phyloP scores from a whole-genome alignment of 257 asterid genomes.

The Nemophila menziesii region DNA sequence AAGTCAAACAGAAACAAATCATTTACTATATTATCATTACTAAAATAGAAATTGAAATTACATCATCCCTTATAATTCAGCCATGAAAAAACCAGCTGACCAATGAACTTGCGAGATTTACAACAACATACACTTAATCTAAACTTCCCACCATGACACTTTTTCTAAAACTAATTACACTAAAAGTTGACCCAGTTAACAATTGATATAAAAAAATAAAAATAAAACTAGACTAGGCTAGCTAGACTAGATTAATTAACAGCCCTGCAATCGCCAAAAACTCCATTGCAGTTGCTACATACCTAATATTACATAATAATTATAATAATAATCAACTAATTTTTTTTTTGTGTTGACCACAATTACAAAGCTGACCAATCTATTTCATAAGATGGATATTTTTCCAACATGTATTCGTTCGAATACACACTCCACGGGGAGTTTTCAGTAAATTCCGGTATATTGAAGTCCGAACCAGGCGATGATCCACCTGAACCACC shows the following conservation, averaged over 20 bases:
- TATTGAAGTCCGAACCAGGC: conserved; percentile 26
- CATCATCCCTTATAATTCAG: no score
- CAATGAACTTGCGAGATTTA: conserved; percentile 4
- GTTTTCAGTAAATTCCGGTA: conserved; percentile 31
- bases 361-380: conserved; percentile 37
- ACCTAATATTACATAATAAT: background rate
- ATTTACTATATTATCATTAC: no score
- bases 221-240: no score
- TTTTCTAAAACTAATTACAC: no score
- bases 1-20: no score
- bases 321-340: background rate
- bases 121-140: no score
- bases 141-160: no score
- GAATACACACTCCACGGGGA: conserved; percentile 34
- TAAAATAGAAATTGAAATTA: no score
- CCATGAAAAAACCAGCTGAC: conserved; percentile 26
- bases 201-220: no score
- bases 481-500: conserved; percentile 36
- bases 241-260: no score
- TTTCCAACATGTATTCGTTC: conserved; percentile 25
- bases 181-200: no score
- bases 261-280: conserved; percentile 55
- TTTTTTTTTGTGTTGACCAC: background rate
- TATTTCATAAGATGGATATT: conserved; percentile 44
- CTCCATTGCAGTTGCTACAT: conserved; percentile 35